Conservation (phyloP, 2,329 filamentous ascomycete species). For the Sphaceloma murrayae region DNA sequence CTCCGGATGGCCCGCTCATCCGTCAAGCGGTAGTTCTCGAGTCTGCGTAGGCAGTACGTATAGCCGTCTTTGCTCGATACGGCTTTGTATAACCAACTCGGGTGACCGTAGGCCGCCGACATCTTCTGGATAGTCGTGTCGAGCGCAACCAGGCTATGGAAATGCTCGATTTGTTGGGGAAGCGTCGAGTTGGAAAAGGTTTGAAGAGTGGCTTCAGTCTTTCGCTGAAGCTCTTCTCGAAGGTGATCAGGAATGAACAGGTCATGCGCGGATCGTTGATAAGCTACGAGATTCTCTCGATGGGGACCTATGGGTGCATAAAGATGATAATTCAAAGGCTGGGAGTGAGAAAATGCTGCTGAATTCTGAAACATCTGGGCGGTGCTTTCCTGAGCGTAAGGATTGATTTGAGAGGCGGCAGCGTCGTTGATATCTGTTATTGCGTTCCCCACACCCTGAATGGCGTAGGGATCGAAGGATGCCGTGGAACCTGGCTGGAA, state of each 20-base stretch:
- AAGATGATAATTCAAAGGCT: constrained; percentile 69
- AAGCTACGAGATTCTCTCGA: constrained; percentile 68
- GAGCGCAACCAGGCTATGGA: constrained; percentile 83
- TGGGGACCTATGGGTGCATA: constrained; percentile 83
- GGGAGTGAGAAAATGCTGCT: constrained; percentile 43
- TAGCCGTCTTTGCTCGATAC: constrained; percentile 79
- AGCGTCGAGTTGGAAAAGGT: constrained; percentile 68
- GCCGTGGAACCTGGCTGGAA: constrained; percentile 24
- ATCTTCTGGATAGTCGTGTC: constrained; percentile 75
- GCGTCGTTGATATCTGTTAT: constrained; percentile 18
- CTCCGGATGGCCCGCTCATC: constrained; percentile 81
- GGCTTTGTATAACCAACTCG: constrained; percentile 93
- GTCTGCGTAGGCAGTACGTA: constrained; percentile 73
- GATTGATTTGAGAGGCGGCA: constrained; percentile 42
- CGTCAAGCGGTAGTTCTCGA: constrained; percentile 81
- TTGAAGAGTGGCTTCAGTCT: constrained; percentile 74
- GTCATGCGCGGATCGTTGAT: constrained; percentile 79
- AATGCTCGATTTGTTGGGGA: constrained; percentile 69
- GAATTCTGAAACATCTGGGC: constrained; percentile 56
- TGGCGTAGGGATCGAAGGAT: constrained; percentile 37
- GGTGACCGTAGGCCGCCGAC: constrained; percentile 70
- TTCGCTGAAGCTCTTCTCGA: constrained; percentile 81
- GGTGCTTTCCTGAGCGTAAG: constrained; percentile 65
- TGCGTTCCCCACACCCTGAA: constrained; percentile 23
- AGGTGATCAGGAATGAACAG: constrained; percentile 84